Evolutionary conservation across 495 filamentous ascomycete species (phyloP), one percentile per base, ranked within the genome.

Genomic region (Hyphodiscus hymeniophilus): DNA sequence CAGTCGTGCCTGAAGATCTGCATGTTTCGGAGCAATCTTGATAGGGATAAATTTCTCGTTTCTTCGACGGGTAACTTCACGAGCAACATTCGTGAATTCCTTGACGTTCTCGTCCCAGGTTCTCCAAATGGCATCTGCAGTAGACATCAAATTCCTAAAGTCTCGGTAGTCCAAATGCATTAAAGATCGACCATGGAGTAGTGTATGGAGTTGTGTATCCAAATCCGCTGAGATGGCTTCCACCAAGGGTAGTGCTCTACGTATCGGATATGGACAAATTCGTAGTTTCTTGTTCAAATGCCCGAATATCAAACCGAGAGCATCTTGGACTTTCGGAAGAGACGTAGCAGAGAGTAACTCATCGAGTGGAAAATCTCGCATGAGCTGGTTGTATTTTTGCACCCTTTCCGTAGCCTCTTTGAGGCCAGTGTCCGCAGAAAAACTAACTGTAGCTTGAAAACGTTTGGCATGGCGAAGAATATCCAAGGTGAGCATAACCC

Each of bases 1-100:
- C 46, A 99, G 61, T 30, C 92, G 80, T 44, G 92, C 85, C 60
- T 95, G 87, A 45, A 89, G 85, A 63, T 88, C 83, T 23, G 74
- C 77, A 61, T 97, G 94, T 39, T 85, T 81, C 15, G 89, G 80
- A 42, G 67, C 69, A 59, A 99, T 88, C 65, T 97, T 97, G 69
- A 99, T 95, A 6, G 91, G 90, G 52, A 99, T 97, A 65, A 97
- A 97, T 57, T 89, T 92, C 65, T 97, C 92, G 52, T 90, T 89
- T 46, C 90, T 79, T 49, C 88, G 84, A 47, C 89, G 77, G 12
- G 86, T 95, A 7, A 91, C 86, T 50, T 97, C 94, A 58, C 92
- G 84, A 13, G 92, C 92, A 55, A 97, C 85, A 57, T 94, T 94
- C 13, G 91, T 96, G 61, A 99, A 97, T 56, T 96, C 94, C 65